phyloP scores from a whole-genome alignment of 176 grass and related monocot species.

The Eremochloa ophiuroides region DNA sequence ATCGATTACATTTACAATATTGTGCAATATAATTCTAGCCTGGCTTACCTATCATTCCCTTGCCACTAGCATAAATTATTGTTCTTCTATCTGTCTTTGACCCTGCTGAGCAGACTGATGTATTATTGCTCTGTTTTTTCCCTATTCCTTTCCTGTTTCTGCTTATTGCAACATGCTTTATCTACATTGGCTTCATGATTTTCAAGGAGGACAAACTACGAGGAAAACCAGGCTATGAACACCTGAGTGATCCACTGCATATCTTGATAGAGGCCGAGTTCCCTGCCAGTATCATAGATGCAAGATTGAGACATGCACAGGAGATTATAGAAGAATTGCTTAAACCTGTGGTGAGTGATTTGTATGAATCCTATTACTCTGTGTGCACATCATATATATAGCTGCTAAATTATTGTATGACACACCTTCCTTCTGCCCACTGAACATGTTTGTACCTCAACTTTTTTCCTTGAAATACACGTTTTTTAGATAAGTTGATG shows the following conservation, averaged over 20 bases:
- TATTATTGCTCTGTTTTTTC: conserved; percentile 6
- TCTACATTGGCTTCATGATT: conserved; percentile 10
- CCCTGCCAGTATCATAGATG: conserved; percentile 75
- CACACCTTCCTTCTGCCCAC: background rate
- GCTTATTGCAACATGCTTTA: conserved; percentile 3
- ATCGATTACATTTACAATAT: background rate
- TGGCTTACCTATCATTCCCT: background rate
- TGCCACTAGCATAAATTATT: background rate
- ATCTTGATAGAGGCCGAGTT: conserved; percentile 98
- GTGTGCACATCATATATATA: background rate
- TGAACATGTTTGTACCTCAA: background rate
- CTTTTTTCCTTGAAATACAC: too few species aligned
- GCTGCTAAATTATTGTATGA: conserved; percentile 16
- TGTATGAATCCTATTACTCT: background rate
- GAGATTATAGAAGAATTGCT: conserved; percentile 91
- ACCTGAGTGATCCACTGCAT: conserved; percentile 83
- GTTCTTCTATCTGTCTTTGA: background rate
- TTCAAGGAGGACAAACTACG: conserved; percentile 86
- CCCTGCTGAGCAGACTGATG: background rate
- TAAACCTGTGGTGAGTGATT: conserved; percentile 77
- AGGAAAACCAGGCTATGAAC: conserved; percentile 87
- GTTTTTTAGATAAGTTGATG: too few species aligned
- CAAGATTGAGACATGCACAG: conserved; percentile 84
- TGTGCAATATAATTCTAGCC: background rate
- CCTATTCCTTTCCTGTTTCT: conserved; percentile 21